Percentiles rank a stretch among this genome's conserved stretches.
phyloP scores from a whole-genome alignment of 495 filamentous ascomycete genomes.

The Talaromyces adpressus region DNA sequence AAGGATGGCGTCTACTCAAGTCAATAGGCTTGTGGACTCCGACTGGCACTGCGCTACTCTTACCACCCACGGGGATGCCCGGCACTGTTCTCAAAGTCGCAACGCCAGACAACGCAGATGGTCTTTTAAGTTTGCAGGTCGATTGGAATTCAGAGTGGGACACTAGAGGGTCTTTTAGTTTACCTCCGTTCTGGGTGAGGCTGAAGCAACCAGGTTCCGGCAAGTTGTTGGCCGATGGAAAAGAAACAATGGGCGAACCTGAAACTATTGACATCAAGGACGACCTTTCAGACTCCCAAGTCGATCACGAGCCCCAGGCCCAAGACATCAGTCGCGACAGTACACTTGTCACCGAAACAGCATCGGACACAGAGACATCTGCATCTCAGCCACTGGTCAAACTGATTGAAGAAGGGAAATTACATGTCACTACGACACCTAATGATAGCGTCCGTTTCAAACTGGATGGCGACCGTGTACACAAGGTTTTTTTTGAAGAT shows the following conservation, averaged over 20 bases:
- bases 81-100: constrained; percentile 49
- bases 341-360: constrained; percentile 7
- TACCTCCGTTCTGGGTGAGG: constrained; percentile 59
- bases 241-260: background rate
- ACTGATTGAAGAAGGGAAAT: constrained; percentile 2
- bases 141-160: constrained; percentile 52
- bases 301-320: background rate
- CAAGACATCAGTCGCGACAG: background rate
- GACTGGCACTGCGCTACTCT: constrained; percentile 49
- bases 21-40: constrained; percentile 58
- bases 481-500: constrained; percentile 11
- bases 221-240: background rate
- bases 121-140: constrained; percentile 49
- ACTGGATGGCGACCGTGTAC: background rate
- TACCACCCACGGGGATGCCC: constrained; percentile 27
- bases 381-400: background rate
- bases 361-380: constrained; percentile 6
- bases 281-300: constrained; percentile 12
- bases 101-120: constrained; percentile 54
- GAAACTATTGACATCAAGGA: constrained; percentile 7
- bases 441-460: constrained; percentile 9
- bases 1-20: constrained; percentile 51
- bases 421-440: background rate
- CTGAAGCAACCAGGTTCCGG: constrained; percentile 26
- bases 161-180: constrained; percentile 38